Percentiles rank a stretch among this genome's conserved stretches.
phyloP scores from a whole-genome alignment of 805 yeast species.

The Hanseniaspora singularis region DNA sequence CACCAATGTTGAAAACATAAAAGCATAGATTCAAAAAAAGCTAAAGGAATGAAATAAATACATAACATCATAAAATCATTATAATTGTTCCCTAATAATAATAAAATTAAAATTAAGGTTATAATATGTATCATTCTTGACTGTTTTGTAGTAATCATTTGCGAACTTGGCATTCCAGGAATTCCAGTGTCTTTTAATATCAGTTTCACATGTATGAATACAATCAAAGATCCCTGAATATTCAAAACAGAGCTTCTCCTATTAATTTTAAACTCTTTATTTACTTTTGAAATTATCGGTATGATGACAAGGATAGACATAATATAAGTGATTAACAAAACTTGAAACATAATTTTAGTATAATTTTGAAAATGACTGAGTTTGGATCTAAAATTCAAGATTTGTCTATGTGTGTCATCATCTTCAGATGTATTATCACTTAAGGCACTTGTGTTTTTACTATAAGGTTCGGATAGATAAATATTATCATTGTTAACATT shows the following conservation, averaged over 20 bases:
- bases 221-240: slow-evolving; percentile 10
- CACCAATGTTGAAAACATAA: slow-evolving; percentile 9
- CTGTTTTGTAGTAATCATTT: slow-evolving; percentile 3
- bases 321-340: neutral
- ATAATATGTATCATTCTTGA: slow-evolving; percentile 7
- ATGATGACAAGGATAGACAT: neutral
- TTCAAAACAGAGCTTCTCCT: slow-evolving; percentile 7
- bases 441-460: too few relatives aligned
- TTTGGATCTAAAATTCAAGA: slow-evolving; percentile 1
- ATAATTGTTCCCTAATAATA: neutral
- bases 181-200: slow-evolving; percentile 4
- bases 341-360: neutral
- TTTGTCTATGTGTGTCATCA: neutral
- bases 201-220: slow-evolving; percentile 7
- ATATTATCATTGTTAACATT: neutral
- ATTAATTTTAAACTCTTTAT: neutral
- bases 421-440: neutral
- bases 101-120: neutral
- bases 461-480: neutral
- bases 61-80: neutral
- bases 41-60: neutral
- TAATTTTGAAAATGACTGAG: slow-evolving; percentile 12
- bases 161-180: slow-evolving; percentile 4
- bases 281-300: neutral
- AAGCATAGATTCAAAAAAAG: slow-evolving; percentile 6